phyloP scores from a whole-genome alignment of 768 basidiomycete species.

The Scleroderma bovista region DNA sequence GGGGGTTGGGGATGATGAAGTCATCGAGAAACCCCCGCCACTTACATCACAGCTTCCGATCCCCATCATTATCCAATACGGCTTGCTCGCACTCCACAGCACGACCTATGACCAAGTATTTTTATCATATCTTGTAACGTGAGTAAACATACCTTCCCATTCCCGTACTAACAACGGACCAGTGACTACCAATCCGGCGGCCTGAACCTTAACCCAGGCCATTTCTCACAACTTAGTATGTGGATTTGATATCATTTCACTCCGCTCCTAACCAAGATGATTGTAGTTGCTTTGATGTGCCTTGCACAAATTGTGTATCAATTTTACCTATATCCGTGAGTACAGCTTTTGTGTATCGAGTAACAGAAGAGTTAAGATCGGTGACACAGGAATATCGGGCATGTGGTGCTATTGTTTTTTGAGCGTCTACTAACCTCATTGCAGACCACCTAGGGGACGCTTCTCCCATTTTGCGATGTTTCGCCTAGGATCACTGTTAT shows the following conservation, averaged over 20 bases:
- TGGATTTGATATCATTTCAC: slow-evolving; percentile 5
- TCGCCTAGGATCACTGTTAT: slow-evolving; percentile 78
- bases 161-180: slow-evolving; percentile 3
- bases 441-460: slow-evolving; percentile 72
- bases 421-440: slow-evolving; percentile 6
- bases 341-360: slow-evolving; percentile 5
- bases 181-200: slow-evolving; percentile 86
- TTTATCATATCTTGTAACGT: slow-evolving; percentile 77
- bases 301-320: slow-evolving; percentile 91
- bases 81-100: slow-evolving; percentile 80
- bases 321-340: slow-evolving; percentile 86
- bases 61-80: slow-evolving; percentile 86
- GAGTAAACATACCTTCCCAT: slow-evolving; percentile 3
- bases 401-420: slow-evolving; percentile 11
- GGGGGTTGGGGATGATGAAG: slow-evolving; percentile 33
- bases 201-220: slow-evolving; percentile 81
- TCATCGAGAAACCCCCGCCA: slow-evolving; percentile 54
- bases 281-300: slow-evolving; percentile 86
- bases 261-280: slow-evolving; percentile 1
- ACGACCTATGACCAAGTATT: slow-evolving; percentile 91
- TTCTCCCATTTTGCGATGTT: slow-evolving; percentile 89
- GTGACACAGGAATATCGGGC: slow-evolving; percentile 58
- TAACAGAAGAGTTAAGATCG: neutral
- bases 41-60: slow-evolving; percentile 73
- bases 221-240: slow-evolving; percentile 88